Evolutionary conservation across 805 yeast species (phyloP).

Genomic region (Yarrowia sp.): DNA sequence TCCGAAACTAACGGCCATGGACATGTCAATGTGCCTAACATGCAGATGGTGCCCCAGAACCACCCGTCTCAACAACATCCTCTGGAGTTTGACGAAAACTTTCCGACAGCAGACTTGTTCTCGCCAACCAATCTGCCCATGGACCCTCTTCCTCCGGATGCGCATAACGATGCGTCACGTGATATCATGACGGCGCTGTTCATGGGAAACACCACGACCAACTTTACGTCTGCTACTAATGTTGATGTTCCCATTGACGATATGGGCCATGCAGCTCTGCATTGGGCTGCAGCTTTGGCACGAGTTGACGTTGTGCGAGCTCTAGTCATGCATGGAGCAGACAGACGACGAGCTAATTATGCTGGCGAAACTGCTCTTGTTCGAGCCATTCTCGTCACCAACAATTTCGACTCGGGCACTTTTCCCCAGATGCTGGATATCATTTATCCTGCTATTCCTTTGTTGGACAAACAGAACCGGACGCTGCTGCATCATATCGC

Average conservation of each 20-base stretch:
- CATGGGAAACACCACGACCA: slow-evolving; percentile 43
- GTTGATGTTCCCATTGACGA: slow-evolving; percentile 89
- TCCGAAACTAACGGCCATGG: neutral
- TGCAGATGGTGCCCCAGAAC: neutral
- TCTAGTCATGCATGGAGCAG: slow-evolving; percentile 65
- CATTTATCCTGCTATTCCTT: slow-evolving; percentile 69
- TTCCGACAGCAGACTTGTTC: slow-evolving; percentile 20
- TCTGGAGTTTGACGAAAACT: slow-evolving; percentile 28
- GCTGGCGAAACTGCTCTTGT: slow-evolving; percentile 86
- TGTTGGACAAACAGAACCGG: slow-evolving; percentile 67
- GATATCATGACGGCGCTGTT: slow-evolving; percentile 53
- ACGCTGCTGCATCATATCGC: slow-evolving; percentile 87
- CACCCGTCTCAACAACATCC: neutral
- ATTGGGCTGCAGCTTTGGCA: slow-evolving; percentile 94
- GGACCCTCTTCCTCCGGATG: slow-evolving; percentile 44
- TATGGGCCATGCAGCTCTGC: slow-evolving; percentile 88
- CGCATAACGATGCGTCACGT: slow-evolving; percentile 41
- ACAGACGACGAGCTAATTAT: slow-evolving; percentile 68
- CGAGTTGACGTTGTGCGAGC: slow-evolving; percentile 65
- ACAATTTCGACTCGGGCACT: slow-evolving; percentile 72
- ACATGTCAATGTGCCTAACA: neutral
- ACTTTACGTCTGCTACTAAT: slow-evolving; percentile 46
- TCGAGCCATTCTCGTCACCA: slow-evolving; percentile 79
- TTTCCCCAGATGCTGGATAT: slow-evolving; percentile 69
- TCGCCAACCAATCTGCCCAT: slow-evolving; percentile 38